Evolutionary conservation across 306 rosid genomes (phyloP), one percentile per base, ranked within the genome.

Genomic region (Benincasa hispida): DNA sequence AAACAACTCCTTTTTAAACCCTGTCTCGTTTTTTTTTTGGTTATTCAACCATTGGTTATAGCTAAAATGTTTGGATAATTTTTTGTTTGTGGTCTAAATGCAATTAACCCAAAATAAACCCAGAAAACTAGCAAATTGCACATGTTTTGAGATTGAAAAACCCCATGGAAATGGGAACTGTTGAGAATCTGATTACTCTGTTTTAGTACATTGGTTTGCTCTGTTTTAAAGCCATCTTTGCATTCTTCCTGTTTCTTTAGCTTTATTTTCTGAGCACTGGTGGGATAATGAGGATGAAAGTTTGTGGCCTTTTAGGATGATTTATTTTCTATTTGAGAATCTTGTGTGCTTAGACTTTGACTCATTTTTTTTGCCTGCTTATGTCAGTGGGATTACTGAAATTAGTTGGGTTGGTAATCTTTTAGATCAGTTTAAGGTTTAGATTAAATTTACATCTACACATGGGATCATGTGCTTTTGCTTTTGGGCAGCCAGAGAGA

Each of bases 381-480:
- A 7, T 27, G 30, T 18, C 57, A 28, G 39, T 48, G 15, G 60
- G 61, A 72, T 72, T 51, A 50, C 25, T 50, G 61, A 50, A 18
- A 51, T 30, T 72, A 72, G 21, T 72, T 72, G 2, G 47, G 15
- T 72, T 19, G 58, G 60, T 72, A 28, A 72, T 50, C 12, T 30
- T 25, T 18, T 17, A 51, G 35, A 72, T 8, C 25, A 72, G 76
- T 72, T 72, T 72, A 72, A 72, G 76, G 76, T 48, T 72, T 51
- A 51, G 61, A 30, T 70, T 47, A 47, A 53, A 18, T 51, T 72
- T 72, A 72, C 60, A 48, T 50, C 60, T 4, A 72, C 76, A 72
- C 76, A 72, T 72, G 76, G 61, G 61, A 27, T 72, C 76, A 72
- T 72, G 76, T 72, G 76, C 76, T 72, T 39, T 39, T 66, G 72